Percentiles rank a stretch among this genome's conserved stretches.
Evolutionary conservation across 306 rosid genomes (phyloP).

Genomic region (Quercus alba): DNA sequence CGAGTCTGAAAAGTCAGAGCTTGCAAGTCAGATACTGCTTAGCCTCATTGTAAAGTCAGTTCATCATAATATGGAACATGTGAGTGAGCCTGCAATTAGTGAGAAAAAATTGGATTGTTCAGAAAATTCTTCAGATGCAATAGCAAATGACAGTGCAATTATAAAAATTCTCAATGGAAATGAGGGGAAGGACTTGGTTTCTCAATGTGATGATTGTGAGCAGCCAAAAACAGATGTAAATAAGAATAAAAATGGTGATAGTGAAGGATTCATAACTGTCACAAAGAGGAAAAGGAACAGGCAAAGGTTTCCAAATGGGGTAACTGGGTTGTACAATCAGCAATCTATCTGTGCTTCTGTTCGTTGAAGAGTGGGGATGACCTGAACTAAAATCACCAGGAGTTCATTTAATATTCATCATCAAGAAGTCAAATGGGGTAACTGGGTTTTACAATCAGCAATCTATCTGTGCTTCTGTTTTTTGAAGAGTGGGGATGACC

Average conservation of each 20-base stretch:
- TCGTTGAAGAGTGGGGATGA: constrained; percentile 46
- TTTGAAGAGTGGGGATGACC: constrained; percentile 37
- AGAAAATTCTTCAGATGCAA: constrained; percentile 52
- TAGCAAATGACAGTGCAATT: constrained; percentile 78
- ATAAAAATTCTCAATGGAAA: constrained; percentile 59
- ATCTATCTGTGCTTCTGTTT: constrained; percentile 74
- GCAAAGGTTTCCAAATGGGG: constrained; percentile 69
- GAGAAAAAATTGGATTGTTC: constrained; percentile 24
- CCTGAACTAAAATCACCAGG: background rate
- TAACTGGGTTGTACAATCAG: constrained; percentile 66
- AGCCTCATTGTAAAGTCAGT: constrained; percentile 85
- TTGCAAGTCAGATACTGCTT: constrained; percentile 87
- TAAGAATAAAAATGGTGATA: constrained; percentile 39
- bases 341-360: constrained; percentile 77
- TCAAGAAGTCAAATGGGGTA: constrained; percentile 39
- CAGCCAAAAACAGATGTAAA: constrained; percentile 37
- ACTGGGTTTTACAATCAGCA: constrained; percentile 68
- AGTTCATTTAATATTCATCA: background rate
- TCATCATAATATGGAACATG: constrained; percentile 52
- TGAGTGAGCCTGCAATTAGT: constrained; percentile 34
- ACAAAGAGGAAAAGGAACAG: constrained; percentile 63
- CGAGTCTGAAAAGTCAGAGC: constrained; percentile 69
- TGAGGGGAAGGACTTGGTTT: constrained; percentile 45
- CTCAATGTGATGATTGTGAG: constrained; percentile 28
- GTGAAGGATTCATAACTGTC: constrained; percentile 76